Evolutionary conservation across 2,329 filamentous ascomycete species (phyloP), one percentile per base, ranked within the genome.

Genomic region (Scedosporium minutisporum): DNA sequence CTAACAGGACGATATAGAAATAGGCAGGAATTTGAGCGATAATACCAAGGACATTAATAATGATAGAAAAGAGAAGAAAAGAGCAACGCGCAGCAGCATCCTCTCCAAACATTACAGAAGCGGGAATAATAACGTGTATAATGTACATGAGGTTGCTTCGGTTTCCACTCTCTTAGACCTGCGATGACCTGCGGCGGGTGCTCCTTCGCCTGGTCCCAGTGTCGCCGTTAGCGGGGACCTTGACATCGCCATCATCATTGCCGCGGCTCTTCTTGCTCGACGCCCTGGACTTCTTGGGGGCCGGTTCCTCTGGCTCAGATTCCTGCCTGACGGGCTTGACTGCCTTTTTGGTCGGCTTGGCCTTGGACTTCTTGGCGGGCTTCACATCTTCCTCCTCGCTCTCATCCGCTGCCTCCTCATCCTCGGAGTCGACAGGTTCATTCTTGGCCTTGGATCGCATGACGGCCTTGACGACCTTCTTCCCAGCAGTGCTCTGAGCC

Each of bases 341-440:
- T n/a, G n/a, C n/a, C n/a, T n/a, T n/a, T 29, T 55, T 58, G 16
- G 46, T 63, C 9, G 29, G 6, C 51, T 58, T 64, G 38, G 64
- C 62, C 57, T 60, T 64, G 23, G 66, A 66, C 58, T 72, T 75
- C 66, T 74, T 74, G 18, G 68, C 69, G 65, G 72, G 75, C 64
- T 75, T 74, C 27, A 72, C 66, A 60, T 72, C 68, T 9, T 71
- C 71, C 63, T 75, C 67, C 10, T 74, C 71, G 16, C 72, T 68
- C 4, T 70, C 70, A 4, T 73, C 74, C 9, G 73, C 71, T 4
- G 69, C 69, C 5, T 65, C 18, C 51, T 18, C 23, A 6, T 10
- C 68, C 65, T 73, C 74, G 14, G 60, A 33, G 67, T 73, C 74
- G 61, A 71, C 69, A 38, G 14, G 21, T 67, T 76, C 75, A 62